Conservation (phyloP, 1,284 basidiomycete species). For the Fereydounia khargensis region DNA sequence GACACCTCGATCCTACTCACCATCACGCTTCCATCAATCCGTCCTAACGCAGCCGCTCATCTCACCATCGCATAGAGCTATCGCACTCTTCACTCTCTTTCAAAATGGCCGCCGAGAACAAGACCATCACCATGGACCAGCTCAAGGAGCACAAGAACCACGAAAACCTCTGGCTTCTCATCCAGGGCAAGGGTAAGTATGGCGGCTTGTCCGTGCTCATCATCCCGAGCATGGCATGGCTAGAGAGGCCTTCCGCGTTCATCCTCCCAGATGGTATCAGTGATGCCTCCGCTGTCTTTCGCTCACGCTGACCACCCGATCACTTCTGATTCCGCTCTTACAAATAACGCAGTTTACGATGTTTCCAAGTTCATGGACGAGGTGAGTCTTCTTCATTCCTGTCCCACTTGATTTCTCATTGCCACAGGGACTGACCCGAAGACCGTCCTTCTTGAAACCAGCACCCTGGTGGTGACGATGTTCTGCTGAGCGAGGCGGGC, state of each 20-base stretch:
- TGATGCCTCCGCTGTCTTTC: too few relatives aligned
- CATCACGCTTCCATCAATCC: too few relatives aligned
- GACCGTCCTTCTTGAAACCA: too few relatives aligned
- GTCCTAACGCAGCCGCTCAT: conserved; percentile 10
- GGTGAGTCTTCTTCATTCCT: conserved; percentile 67
- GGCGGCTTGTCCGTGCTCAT: too few relatives aligned
- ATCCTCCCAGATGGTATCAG: too few relatives aligned
- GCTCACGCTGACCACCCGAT: too few relatives aligned
- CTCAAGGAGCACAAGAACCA: conserved; percentile 48
- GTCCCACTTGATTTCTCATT: too few relatives aligned
- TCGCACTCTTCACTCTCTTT: neutral
- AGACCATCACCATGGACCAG: conserved; percentile 53
- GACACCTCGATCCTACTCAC: too few relatives aligned
- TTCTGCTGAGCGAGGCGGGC: conserved; percentile 88
- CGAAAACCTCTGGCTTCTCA: conserved; percentile 54
- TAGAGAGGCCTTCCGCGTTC: too few relatives aligned
- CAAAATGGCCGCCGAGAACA: conserved; percentile 23
- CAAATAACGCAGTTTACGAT: conserved; percentile 73
- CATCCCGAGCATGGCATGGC: too few relatives aligned
- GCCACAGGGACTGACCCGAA: too few relatives aligned
- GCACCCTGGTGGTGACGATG: conserved; percentile 96
- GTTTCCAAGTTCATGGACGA: conserved; percentile 93
- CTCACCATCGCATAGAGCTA: too few relatives aligned
- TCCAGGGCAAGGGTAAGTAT: conserved; percentile 49
- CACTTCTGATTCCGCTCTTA: neutral